Conservation (phyloP, 345 rosid species). For the Pelargonium nanum region DNA sequence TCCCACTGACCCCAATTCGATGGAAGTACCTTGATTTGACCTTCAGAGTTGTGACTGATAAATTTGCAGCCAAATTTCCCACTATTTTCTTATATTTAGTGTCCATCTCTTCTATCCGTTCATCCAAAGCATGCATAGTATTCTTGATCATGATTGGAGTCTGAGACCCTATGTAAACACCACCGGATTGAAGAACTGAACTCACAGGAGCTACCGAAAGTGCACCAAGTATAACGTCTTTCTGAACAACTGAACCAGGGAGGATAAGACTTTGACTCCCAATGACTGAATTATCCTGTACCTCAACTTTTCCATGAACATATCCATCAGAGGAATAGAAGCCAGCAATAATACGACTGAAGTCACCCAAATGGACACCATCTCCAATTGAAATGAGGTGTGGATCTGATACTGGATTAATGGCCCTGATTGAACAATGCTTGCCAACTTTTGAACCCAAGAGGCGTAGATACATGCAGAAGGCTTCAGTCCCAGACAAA, state of each 20-base stretch:
- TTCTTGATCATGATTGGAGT: constrained; percentile 51
- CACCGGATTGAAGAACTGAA: constrained; percentile 41
- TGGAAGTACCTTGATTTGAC: constrained; percentile 61
- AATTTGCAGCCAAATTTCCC: constrained; percentile 45
- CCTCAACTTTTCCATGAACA: constrained; percentile 22
- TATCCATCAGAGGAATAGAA: constrained; percentile 35
- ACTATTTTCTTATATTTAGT: constrained; percentile 49
- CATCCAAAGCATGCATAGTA: constrained; percentile 49
- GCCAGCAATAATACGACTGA: constrained; percentile 38
- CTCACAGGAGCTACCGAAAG: constrained; percentile 51
- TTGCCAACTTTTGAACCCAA: constrained; percentile 45
- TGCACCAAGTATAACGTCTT: constrained; percentile 52
- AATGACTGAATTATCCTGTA: constrained; percentile 46
- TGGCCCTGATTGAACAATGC: constrained; percentile 53
- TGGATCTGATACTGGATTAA: constrained; percentile 51
- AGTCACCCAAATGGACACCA: constrained; percentile 66
- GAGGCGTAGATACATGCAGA: constrained; percentile 42
- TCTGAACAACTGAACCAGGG: constrained; percentile 39
- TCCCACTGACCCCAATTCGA: constrained; percentile 49
- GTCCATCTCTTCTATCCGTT: constrained; percentile 70
- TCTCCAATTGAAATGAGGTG: constrained; percentile 29
- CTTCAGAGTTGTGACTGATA: constrained; percentile 50
- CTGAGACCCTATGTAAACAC: constrained; percentile 53
- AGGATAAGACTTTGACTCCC: constrained; percentile 58
- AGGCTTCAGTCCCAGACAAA: constrained; percentile 55